These are phyloP conservation scores for Albophoma yamanashiensis DNA, from an alignment of 2,329 filamentous ascomycete species.

Conservation along the genomic window DNA sequence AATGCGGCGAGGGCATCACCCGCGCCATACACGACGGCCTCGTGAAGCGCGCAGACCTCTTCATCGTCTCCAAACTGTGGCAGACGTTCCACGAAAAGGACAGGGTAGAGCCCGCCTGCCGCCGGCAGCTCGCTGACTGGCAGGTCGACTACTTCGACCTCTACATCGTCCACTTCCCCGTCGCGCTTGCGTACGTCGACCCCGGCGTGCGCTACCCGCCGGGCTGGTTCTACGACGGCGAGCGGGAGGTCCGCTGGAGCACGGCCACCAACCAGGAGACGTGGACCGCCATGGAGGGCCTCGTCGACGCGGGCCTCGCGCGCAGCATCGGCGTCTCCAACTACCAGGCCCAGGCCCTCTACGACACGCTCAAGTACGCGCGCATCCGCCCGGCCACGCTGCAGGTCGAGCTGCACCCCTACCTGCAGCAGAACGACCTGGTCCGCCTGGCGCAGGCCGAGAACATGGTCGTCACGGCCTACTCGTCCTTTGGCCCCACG, in stretches of 20 bases:
- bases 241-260: conserved; percentile 48
- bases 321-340: conserved; percentile 73
- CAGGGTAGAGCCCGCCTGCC: conserved; percentile 63
- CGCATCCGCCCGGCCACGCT: conserved; percentile 64
- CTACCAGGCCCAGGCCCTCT: conserved; percentile 67
- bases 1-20: conserved; percentile 13
- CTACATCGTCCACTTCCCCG: conserved; percentile 82
- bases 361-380: conserved; percentile 72
- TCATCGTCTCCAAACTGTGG: conserved; percentile 91
- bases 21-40: conserved; percentile 73
- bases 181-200: conserved; percentile 77
- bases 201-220: conserved; percentile 70
- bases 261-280: conserved; percentile 71
- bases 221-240: conserved; percentile 60
- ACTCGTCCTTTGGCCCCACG: conserved; percentile 74
- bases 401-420: conserved; percentile 87
- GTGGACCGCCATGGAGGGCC: conserved; percentile 68
- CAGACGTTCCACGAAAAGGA: conserved; percentile 81
- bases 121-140: conserved; percentile 72
- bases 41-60: conserved; percentile 77
- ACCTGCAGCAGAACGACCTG: conserved; percentile 66
- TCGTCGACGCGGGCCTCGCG: conserved; percentile 58
- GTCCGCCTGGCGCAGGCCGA: conserved; percentile 58
- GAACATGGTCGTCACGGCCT: conserved; percentile 67
- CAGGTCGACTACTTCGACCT: conserved; percentile 84